phyloP scores from a whole-genome alignment of 352 stramenopile species.

The Pythium graminicola region DNA sequence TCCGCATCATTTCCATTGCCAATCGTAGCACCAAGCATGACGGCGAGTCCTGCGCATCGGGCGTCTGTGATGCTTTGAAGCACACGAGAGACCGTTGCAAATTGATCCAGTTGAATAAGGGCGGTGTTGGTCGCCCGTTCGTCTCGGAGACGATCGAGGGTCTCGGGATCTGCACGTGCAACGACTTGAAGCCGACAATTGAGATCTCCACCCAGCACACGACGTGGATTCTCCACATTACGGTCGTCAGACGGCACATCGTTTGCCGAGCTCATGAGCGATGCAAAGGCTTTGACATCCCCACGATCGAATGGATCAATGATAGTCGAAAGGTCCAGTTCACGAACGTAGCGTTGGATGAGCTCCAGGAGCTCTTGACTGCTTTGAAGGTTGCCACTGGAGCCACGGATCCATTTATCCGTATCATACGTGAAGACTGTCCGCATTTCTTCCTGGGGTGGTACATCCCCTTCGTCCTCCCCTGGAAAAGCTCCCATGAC shows the following conservation, averaged over 20 bases:
- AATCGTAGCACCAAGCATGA: conserved; percentile 41
- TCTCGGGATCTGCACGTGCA: conserved; percentile 28
- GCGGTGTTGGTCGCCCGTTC: conserved; percentile 61
- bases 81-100: conserved; percentile 39
- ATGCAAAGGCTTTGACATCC: conserved; percentile 47
- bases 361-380: conserved; percentile 63
- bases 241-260: conserved; percentile 20
- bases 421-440: conserved; percentile 51
- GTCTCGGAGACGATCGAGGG: conserved; percentile 39
- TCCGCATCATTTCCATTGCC: conserved; percentile 22
- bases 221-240: neutral
- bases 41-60: conserved; percentile 39
- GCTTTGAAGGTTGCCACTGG: conserved; percentile 36
- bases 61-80: conserved; percentile 40
- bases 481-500: neutral
- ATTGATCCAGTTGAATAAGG: conserved; percentile 37
- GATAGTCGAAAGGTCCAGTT: conserved; percentile 46
- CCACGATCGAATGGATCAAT: conserved; percentile 56
- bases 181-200: conserved; percentile 50
- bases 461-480: neutral
- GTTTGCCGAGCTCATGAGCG: conserved; percentile 42
- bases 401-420: conserved; percentile 53
- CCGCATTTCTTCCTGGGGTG: neutral
- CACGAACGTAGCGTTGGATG: conserved; percentile 38
- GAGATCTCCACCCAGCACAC: conserved; percentile 32